phyloP scores from a whole-genome alignment of 2,329 filamentous ascomycete species.

The Trichoderma sp. region DNA sequence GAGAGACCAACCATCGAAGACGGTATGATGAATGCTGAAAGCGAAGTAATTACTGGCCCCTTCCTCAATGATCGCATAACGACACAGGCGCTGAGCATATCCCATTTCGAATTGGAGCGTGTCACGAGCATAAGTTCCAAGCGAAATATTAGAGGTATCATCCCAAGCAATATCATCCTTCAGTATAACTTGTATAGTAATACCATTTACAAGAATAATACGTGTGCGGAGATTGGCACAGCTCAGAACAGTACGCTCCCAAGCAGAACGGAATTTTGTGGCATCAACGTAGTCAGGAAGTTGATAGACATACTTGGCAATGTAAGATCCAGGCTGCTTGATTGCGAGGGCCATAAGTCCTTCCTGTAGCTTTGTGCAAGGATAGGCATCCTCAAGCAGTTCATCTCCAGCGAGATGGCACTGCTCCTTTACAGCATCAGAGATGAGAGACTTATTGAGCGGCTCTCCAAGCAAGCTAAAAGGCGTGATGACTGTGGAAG shows the following conservation, averaged over 20 bases:
- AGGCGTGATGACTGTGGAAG: background rate
- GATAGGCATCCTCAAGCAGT: constrained; percentile 19
- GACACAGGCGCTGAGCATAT: constrained; percentile 17
- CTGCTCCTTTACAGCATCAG: background rate
- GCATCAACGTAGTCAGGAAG: background rate
- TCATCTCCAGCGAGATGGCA: constrained; percentile 15
- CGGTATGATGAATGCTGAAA: constrained; percentile 12
- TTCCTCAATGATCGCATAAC: constrained; percentile 21
- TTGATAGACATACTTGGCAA: constrained; percentile 12
- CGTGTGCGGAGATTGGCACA: constrained; percentile 15
- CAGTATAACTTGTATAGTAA: background rate
- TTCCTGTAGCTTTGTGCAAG: constrained; percentile 16
- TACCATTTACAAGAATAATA: background rate
- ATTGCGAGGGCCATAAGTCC: constrained; percentile 11
- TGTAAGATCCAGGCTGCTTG: constrained; percentile 19
- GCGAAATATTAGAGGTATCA: background rate
- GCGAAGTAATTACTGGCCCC: background rate
- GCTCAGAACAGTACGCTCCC: background rate
- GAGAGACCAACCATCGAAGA: constrained; percentile 20
- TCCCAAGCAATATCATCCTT: constrained; percentile 7
- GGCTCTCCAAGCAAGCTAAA: background rate
- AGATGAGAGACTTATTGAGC: background rate
- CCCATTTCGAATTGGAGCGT: constrained; percentile 6
- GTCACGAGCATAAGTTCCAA: background rate
- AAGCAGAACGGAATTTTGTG: background rate